phyloP scores from a whole-genome alignment of 2,329 filamentous ascomycete species.

The Xylariaceae sp. region DNA sequence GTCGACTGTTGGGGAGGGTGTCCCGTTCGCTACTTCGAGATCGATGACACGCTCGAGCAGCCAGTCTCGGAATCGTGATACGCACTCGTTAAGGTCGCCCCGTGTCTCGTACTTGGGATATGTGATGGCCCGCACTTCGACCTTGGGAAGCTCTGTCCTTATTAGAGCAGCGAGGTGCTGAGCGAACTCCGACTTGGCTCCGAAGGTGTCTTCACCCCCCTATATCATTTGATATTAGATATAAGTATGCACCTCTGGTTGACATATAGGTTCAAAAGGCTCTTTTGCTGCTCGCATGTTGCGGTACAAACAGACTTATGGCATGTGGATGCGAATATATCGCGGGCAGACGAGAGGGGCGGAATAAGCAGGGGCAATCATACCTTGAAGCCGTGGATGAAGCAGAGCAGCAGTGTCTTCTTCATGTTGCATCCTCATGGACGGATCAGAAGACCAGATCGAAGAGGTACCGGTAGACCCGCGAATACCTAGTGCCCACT shows the following conservation, averaged over 20 bases:
- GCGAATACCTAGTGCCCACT: too few relatives aligned
- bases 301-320: not conserved
- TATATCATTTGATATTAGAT: slow-evolving; percentile 31
- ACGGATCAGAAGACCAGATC: slow-evolving; percentile 12
- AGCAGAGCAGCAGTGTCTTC: slow-evolving; percentile 76
- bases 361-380: slow-evolving; percentile 1
- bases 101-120: slow-evolving; percentile 82
- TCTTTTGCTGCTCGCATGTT: not conserved
- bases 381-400: slow-evolving; percentile 82
- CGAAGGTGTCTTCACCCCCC: slow-evolving; percentile 77
- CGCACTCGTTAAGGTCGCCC: slow-evolving; percentile 68
- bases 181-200: slow-evolving; percentile 61
- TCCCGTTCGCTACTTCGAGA: slow-evolving; percentile 73
- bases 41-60: slow-evolving; percentile 91
- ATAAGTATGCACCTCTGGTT: not conserved
- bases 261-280: not conserved
- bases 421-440: slow-evolving; percentile 52
- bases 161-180: slow-evolving; percentile 64
- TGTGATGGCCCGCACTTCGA: slow-evolving; percentile 63
- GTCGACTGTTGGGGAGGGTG: slow-evolving; percentile 32
- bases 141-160: slow-evolving; percentile 60
- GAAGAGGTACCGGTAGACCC: not conserved
- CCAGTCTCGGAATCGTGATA: slow-evolving; percentile 73
- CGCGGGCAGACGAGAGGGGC: not conserved
- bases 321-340: not conserved